phyloP scores from a whole-genome alignment of 1,284 basidiomycete species.

The Ceratobasidium sp. region DNA sequence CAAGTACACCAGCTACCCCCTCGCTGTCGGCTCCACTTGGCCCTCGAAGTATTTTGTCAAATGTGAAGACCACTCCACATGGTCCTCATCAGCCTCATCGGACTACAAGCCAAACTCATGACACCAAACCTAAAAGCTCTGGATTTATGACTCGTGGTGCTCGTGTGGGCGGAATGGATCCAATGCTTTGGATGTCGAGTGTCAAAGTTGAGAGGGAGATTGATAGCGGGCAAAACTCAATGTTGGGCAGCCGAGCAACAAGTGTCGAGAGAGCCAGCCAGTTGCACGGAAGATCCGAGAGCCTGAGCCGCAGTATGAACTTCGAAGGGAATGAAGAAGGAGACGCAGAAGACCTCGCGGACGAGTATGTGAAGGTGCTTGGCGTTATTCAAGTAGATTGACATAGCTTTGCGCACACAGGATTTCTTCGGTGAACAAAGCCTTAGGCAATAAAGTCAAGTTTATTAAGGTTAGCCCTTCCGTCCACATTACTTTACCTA shows the following conservation, averaged over 20 bases:
- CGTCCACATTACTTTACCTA: neutral
- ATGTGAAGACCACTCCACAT: constrained; percentile 31
- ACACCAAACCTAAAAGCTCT: constrained; percentile 40
- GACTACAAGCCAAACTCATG: neutral
- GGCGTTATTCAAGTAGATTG: neutral
- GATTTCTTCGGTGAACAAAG: constrained; percentile 79
- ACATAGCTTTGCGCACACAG: constrained; percentile 54
- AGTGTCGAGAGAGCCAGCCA: constrained; percentile 47
- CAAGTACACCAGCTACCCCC: constrained; percentile 7
- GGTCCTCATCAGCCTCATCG: constrained; percentile 9
- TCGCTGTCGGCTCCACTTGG: constrained; percentile 43
- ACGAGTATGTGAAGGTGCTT: constrained; percentile 66
- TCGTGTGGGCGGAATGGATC: constrained; percentile 71
- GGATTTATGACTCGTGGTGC: constrained; percentile 55
- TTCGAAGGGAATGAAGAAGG: constrained; percentile 46
- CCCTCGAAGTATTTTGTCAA: constrained; percentile 41
- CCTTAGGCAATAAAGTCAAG: constrained; percentile 78
- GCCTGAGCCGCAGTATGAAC: constrained; percentile 20
- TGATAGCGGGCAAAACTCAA: constrained; percentile 59
- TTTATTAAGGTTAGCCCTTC: constrained; percentile 73
- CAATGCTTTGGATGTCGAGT: constrained; percentile 74
- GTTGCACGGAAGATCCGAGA: constrained; percentile 53
- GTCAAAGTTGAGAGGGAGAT: constrained; percentile 68
- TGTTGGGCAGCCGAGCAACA: constrained; percentile 55
- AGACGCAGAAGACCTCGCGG: constrained; percentile 69